Percentiles rank a stretch among this genome's conserved stretches.
phyloP scores from a whole-genome alignment of 2,329 filamentous ascomycete species.

The Colletotrichum karsti region DNA sequence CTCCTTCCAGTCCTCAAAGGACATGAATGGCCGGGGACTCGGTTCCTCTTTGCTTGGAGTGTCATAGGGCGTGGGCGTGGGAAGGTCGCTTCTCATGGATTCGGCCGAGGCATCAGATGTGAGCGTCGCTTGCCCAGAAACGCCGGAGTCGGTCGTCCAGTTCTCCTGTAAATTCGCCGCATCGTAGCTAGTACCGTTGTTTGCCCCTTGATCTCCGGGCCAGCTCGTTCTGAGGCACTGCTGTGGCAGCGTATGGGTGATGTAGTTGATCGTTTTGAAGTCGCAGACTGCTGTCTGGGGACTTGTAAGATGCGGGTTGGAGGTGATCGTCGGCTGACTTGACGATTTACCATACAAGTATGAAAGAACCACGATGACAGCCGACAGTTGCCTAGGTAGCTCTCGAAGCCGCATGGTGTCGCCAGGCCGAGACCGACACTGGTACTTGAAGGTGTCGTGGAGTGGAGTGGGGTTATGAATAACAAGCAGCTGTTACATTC shows the following conservation, averaged over 20 bases:
- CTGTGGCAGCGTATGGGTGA: constrained; percentile 80
- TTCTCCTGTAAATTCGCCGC: not conserved
- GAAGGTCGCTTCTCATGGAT: not conserved
- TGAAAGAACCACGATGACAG: not conserved
- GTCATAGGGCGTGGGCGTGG: not conserved
- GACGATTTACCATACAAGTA: not conserved
- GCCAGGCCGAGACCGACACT: not conserved
- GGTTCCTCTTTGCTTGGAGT: constrained; percentile 20
- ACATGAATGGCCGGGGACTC: constrained; percentile 75
- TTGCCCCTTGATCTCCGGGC: constrained; percentile 35
- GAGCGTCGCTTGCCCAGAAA: not conserved
- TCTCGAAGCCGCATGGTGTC: not conserved
- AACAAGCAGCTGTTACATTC: no score
- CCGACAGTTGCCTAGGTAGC: not conserved
- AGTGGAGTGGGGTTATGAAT: no score
- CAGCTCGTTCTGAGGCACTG: constrained; percentile 77
- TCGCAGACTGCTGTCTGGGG: constrained; percentile 49
- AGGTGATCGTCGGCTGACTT: not conserved
- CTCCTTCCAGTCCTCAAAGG: constrained; percentile 98
- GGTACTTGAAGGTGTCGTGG: not conserved
- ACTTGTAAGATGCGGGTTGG: not conserved
- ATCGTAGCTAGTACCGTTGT: constrained; percentile 18
- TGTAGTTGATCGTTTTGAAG: constrained; percentile 79
- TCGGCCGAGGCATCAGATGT: constrained; percentile 28
- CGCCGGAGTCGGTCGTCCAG: not conserved